Evolutionary conservation across 306 rosid species (phyloP), one percentile per base, ranked within the genome.

Genomic region (Senna tora): DNA sequence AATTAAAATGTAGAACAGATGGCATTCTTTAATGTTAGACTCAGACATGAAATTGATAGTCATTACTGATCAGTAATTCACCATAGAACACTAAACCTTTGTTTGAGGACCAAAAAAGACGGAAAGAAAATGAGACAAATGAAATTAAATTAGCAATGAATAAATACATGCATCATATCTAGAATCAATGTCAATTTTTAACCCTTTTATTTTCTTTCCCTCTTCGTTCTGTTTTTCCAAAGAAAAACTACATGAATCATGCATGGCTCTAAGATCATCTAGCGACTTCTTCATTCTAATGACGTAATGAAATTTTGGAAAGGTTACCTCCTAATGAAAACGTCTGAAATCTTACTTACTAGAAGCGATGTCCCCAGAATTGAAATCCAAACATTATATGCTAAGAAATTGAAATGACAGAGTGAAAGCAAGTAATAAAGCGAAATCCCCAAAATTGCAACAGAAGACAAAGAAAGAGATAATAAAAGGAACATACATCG

Each of bases 401-500:
- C 47, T 11, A 41, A 19, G 69, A 41, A 61, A 4, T 49, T 49
- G 22, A 49, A 49, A 6, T 61, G 49, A 17, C 67, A 11, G n/a
- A 17, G 8, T 19, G 15, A 34, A 39, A 39, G 33, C 21, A 41
- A 63, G 3, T 20, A 20, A 28, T 22, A 38, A 15, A 38, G 49
- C 9, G 43, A 61, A 16, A 60, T 17, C 47, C 13, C 41, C 16
- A 21, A 22, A 42, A 10, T 42, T 16, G 28, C 1, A 51, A 19
- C 1, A 9, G 19, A 30, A 13, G 5, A 54, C 34, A 8, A 19
- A 19, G 13, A 60, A 67, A 56, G 55, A 13, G n/a, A n/a, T n/a
- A 17, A n/a, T 57, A 25, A 14, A n/a, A 30, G 32, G 21, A 20
- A 76, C 84, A 15, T 76, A 90, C 98, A 94, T 68, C 84, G 91